Evolutionary conservation across 73 alveolate species (phyloP).

Genomic region (Stentor coeruleus): DNA sequence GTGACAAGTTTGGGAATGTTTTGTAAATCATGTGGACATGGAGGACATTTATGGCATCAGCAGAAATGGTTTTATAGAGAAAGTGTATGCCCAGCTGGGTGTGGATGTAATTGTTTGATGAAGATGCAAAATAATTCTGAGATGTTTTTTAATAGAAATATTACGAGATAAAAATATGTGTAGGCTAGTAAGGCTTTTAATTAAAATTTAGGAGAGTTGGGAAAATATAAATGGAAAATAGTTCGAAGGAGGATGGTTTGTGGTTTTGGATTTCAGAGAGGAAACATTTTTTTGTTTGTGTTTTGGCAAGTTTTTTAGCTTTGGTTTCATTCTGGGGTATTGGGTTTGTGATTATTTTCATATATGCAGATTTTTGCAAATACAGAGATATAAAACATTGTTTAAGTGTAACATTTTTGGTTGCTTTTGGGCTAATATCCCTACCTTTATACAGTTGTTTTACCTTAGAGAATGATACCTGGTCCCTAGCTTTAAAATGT

Average conservation of each 20-base stretch:
- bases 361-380: too few species aligned
- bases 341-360: too few species aligned
- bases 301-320: too few species aligned
- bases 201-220: not conserved
- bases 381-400: too few species aligned
- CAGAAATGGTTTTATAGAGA: slow-evolving; percentile 15
- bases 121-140: not conserved
- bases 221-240: too few species aligned
- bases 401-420: not conserved
- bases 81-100: not conserved
- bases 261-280: too few species aligned
- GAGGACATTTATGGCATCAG: not conserved
- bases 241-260: too few species aligned
- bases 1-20: slow-evolving; percentile 8
- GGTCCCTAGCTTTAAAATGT: not conserved
- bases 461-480: not conserved
- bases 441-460: not conserved
- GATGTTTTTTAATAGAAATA: not conserved
- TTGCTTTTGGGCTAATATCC: not conserved
- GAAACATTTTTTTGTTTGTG: too few species aligned
- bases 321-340: too few species aligned
- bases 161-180: not conserved
- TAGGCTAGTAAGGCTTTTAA: not conserved
- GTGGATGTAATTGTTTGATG: slow-evolving; percentile 10
- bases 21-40: slow-evolving; percentile 18